Evolutionary conservation across 108 stramenopile genomes (phyloP), one percentile per base, ranked within the genome.

Genomic region (Nitzschia putrida): DNA sequence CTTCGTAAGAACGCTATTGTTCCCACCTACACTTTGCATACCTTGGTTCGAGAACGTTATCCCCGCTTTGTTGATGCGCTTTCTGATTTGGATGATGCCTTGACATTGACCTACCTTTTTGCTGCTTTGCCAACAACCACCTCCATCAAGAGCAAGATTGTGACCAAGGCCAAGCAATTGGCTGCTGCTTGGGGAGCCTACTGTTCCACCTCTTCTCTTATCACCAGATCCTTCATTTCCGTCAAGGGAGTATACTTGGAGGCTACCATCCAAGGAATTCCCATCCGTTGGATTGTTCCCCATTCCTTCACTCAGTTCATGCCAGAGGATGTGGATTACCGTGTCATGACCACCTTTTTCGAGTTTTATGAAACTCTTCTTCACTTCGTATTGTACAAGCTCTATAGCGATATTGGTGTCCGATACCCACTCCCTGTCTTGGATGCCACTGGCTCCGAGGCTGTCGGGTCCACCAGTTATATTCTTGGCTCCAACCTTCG

Each of bases 241-340:
- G 96, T 99, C 50, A 99, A 99, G 81, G 99, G 98, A 23, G 85
- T 96, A 29, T 99, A 99, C 73, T 91, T 96, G 79, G 96, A 98
- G 65, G 88, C 92, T 16, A 57, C 84, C 44, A 83, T 98, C 70
- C 77, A 83, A 64, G 89, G 92, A 16, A 66, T 69, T 44, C 73
- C 83, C 24, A 73, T 95, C 63, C 86, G 94, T 22, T 99, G 99
- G 99, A 76, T 98, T 25, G 81, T 92, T 42, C 99, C 99, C 16
- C 98, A 99, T 74, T 82, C 86, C 61, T 99, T 97, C 74, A 96
- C 97, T 6, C 97, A 96, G 70, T 75, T 87, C 70, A 71, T 95
- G 71, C 97, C 97, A 22, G 74, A 82, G 21, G 98, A 97, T 69
- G 98, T 99, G 39, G 99, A 99, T 74, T 96, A 95, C 77, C 85